Evolutionary conservation across 495 filamentous ascomycete species (phyloP), one percentile per base, ranked within the genome.

Genomic region (Aspergillus kassunensis): DNA sequence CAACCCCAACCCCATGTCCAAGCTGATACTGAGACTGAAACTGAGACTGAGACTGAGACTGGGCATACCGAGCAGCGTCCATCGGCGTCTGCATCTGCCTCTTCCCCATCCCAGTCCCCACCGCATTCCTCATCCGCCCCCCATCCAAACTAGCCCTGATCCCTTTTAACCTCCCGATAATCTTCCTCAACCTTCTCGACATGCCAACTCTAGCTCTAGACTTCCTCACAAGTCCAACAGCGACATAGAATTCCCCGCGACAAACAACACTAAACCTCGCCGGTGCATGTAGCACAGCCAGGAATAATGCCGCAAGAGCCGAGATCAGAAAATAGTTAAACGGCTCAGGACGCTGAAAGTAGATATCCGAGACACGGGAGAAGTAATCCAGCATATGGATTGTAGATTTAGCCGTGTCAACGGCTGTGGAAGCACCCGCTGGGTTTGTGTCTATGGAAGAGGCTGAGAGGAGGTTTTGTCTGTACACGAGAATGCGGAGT

Each of bases 241-340:
- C 89, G 62, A 84, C 81, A 64, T 90, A 90, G 59, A 92, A 95
- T 62, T 91, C 89, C 15, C 80, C 77, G 3, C 87, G 77, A 58
- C 87, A 89, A 19, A 75, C 60, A 8, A 78, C 71, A 51, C 80
- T 85, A 64, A 91, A 95, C 35, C 82, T 77, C 2, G 82, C 71
- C 0, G 89, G 88, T 0, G 88, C 87, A 63, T 95, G 89, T 6
- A 84, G 78, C 0, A 88, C 86, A 0, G 88, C 88, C 0, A 95
- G 78, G 58, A 91, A 90, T 2, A 95, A 67, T 0, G 90, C 88
- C 0, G 88, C 85, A 11, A 95, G 76, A 0, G 88, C 83, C 1
- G 86, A 87, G 10, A 89, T 80, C 21, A 95, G 72, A 56, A 95
- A 95, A 62, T 91, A 89, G 62, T 95, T 88, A 71, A 91, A 91